These are phyloP conservation scores for Suillus variegatus DNA, from an alignment of 768 basidiomycete species.

Conservation along the genomic window DNA sequence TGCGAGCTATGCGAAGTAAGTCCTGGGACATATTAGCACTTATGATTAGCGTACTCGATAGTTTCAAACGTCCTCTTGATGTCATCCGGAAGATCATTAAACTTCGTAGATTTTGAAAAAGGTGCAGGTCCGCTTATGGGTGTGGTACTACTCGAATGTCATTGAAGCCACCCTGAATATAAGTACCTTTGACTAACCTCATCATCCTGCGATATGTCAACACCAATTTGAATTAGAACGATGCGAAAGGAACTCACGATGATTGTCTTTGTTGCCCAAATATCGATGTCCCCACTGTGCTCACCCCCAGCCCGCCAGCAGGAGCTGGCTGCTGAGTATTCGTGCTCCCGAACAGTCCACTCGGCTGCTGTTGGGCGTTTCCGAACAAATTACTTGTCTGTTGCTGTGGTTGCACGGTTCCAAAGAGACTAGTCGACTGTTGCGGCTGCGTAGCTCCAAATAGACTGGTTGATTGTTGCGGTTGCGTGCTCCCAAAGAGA, in stretches of 20 bases:
- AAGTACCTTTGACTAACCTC: conserved; percentile 22
- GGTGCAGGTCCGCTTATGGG: conserved; percentile 29
- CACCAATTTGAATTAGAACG: not conserved
- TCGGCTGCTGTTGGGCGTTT: conserved; percentile 15
- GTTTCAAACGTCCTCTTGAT: conserved; percentile 62
- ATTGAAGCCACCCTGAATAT: not conserved
- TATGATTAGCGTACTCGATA: conserved; percentile 58
- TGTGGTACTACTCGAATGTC: conserved; percentile 23
- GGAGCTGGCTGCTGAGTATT: conserved; percentile 8
- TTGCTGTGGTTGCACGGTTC: conserved; percentile 18
- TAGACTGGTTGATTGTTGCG: conserved; percentile 18
- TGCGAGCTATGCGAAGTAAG: conserved; percentile 46
- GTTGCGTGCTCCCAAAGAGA: conserved; percentile 24
- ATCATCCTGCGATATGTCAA: conserved; percentile 20
- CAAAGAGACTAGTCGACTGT: conserved; percentile 22
- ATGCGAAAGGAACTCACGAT: conserved; percentile 24
- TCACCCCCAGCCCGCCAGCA: conserved; percentile 5
- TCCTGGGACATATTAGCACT: conserved; percentile 1
- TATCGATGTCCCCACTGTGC: conserved; percentile 14
- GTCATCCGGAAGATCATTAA: conserved; percentile 79
- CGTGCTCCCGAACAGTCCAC: conserved; percentile 30
- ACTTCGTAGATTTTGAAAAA: conserved; percentile 63
- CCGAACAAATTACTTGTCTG: conserved; percentile 24
- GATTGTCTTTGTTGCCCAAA: conserved; percentile 34
- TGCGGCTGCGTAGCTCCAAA: conserved; percentile 23